These are phyloP conservation scores for Epichloe sibirici DNA, from an alignment of 2,329 filamentous ascomycete species.

Conservation along the genomic window DNA sequence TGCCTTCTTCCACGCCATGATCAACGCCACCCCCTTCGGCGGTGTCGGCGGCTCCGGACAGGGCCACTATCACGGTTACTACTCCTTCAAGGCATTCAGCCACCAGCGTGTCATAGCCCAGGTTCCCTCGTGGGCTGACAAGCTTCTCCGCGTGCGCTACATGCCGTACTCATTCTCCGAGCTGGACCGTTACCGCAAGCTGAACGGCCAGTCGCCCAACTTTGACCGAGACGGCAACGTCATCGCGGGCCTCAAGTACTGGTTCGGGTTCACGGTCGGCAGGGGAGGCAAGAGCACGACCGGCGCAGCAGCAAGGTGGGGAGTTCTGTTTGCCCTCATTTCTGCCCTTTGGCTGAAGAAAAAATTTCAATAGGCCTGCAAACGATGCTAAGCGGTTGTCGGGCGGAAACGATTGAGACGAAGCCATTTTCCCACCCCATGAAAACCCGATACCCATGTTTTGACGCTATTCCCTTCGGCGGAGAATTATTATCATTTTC, in stretches of 20 bases:
- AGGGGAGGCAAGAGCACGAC: conserved; percentile 38
- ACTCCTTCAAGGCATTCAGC: conserved; percentile 32
- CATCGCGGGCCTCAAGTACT: conserved; percentile 40
- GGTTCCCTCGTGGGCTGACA: conserved; percentile 25
- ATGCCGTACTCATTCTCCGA: conserved; percentile 43
- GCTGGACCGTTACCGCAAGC: conserved; percentile 30
- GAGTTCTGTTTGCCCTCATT: conserved; percentile 27
- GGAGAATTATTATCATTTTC: too few species aligned
- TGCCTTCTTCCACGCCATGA: conserved; percentile 29
- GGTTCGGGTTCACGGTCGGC: conserved; percentile 36
- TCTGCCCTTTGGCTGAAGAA: conserved; percentile 22
- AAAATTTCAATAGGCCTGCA: conserved; percentile 19
- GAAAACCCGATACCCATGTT: background rate
- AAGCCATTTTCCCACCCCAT: background rate
- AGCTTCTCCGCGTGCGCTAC: conserved; percentile 54
- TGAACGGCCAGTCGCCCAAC: conserved; percentile 37
- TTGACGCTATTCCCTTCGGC: background rate
- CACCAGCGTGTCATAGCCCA: conserved; percentile 26
- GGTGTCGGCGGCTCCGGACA: conserved; percentile 36
- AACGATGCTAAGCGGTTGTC: conserved; percentile 8
- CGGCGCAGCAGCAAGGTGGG: conserved; percentile 41
- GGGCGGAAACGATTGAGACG: background rate
- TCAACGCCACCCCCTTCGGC: conserved; percentile 33
- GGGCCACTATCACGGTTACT: conserved; percentile 36
- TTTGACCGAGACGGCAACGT: conserved; percentile 50